Conservation (phyloP, 805 yeast species). For the Debaryomyces maramus region DNA sequence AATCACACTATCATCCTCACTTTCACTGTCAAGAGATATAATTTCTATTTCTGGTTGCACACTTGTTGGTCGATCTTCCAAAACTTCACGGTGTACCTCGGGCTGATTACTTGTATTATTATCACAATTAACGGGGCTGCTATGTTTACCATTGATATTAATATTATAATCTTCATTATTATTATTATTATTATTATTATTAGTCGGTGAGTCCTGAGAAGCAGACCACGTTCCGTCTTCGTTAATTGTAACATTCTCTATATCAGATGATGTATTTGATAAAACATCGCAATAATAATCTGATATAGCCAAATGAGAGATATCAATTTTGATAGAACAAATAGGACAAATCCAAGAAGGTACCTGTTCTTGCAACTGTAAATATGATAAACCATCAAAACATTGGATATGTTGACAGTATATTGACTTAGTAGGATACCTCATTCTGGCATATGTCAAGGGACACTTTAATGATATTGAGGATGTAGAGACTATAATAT, state of each 20-base stretch:
- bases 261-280: conserved; percentile 49
- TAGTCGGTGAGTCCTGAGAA: background rate
- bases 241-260: conserved; percentile 65
- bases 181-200: conserved; percentile 1
- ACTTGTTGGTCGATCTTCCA: conserved; percentile 1
- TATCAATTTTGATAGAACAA: conserved; percentile 55
- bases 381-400: conserved; percentile 75
- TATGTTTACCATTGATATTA: background rate
- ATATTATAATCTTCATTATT: background rate
- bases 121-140: no score
- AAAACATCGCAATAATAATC: conserved; percentile 72
- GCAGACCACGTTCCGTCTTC: conserved; percentile 75
- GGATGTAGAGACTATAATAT: conserved; percentile 64
- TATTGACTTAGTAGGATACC: conserved; percentile 67
- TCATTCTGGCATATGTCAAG: conserved; percentile 67
- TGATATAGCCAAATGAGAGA: conserved; percentile 66
- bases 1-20: conserved; percentile 35
- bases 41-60: conserved; percentile 34
- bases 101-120: conserved; percentile 8
- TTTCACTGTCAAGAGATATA: conserved; percentile 53
- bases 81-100: background rate
- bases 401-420: conserved; percentile 83
- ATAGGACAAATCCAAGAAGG: conserved; percentile 90
- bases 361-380: conserved; percentile 73
- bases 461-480: conserved; percentile 77